Percentiles rank a stretch among this genome's conserved stretches.
These are phyloP conservation scores for Kalmusia sp. DNA, from an alignment of 2,329 filamentous ascomycete genomes.

Conservation along the genomic window DNA sequence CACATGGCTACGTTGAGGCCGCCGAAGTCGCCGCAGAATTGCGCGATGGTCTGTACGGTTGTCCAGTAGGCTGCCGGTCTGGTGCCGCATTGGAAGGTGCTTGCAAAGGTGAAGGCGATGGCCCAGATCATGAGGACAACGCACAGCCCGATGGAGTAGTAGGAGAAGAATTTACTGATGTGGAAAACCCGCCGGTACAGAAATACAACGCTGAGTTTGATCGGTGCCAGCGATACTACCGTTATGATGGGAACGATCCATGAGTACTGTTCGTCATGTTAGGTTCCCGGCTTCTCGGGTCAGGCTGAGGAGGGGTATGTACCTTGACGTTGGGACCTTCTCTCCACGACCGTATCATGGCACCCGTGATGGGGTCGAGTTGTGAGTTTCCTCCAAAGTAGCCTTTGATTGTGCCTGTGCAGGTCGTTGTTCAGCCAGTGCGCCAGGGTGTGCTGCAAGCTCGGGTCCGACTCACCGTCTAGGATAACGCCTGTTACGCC, in stretches of 20 bases:
- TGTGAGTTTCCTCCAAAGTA: slow-evolving; percentile 6
- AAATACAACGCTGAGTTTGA: slow-evolving; percentile 15
- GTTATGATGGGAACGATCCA: slow-evolving; percentile 11
- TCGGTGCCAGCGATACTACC: slow-evolving; percentile 9
- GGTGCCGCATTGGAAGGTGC: slow-evolving; percentile 11
- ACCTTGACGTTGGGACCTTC: slow-evolving; percentile 13
- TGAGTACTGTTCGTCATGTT: slow-evolving; percentile 5
- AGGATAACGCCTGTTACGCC: slow-evolving; percentile 7
- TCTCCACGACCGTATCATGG: neutral
- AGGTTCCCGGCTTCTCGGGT: neutral
- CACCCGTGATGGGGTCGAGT: slow-evolving; percentile 9
- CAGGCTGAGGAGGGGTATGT: neutral
- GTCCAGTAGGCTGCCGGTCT: slow-evolving; percentile 10
- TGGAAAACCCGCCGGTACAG: slow-evolving; percentile 12
- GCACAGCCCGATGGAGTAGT: slow-evolving; percentile 5
- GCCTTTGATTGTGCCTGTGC: neutral
- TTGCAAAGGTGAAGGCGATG: slow-evolving; percentile 6
- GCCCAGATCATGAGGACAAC: slow-evolving; percentile 4
- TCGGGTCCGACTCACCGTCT: neutral
- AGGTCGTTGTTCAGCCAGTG: no score
- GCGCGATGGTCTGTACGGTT: slow-evolving; percentile 1
- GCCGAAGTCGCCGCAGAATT: slow-evolving; percentile 8
- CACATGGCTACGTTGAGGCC: slow-evolving; percentile 1
- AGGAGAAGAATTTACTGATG: slow-evolving; percentile 11
- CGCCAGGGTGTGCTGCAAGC: no score